A percentile compares a stretch with the other conserved stretches of the same genome.
These are phyloP conservation scores for Musa beccarii DNA, from an alignment of 176 grass and related monocot genomes.

Conservation along the genomic window DNA sequence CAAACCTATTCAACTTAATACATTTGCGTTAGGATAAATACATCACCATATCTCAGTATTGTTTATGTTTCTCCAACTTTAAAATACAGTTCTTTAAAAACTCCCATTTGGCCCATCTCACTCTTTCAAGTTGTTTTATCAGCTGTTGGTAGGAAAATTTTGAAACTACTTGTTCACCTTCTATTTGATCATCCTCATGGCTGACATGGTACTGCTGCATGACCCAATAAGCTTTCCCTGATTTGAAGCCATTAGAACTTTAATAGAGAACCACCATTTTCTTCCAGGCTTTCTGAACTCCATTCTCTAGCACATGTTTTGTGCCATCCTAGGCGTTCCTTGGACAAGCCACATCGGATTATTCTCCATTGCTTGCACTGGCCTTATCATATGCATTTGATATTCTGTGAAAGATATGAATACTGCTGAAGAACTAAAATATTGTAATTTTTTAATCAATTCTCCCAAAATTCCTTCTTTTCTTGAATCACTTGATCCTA, in stretches of 20 bases:
- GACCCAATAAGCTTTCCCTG: slow-evolving; percentile 57
- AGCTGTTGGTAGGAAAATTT: slow-evolving; percentile 53
- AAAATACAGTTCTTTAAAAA: no score
- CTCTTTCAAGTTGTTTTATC: slow-evolving; percentile 30
- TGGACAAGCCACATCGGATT: slow-evolving; percentile 17
- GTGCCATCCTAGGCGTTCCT: slow-evolving; percentile 60
- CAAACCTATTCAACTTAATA: background rate
- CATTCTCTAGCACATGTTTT: slow-evolving; percentile 51
- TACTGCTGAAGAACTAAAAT: slow-evolving; percentile 5
- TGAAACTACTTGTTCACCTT: slow-evolving; percentile 51
- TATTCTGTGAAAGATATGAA: slow-evolving; percentile 56
- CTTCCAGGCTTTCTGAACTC: slow-evolving; percentile 65
- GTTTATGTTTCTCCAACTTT: background rate
- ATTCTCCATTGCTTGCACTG: slow-evolving; percentile 57
- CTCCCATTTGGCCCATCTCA: slow-evolving; percentile 15
- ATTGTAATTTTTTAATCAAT: background rate
- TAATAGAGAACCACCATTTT: slow-evolving; percentile 83
- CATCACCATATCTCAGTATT: background rate
- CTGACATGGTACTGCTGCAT: slow-evolving; percentile 85
- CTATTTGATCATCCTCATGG: slow-evolving; percentile 46
- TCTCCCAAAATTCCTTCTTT: background rate
- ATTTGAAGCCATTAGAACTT: slow-evolving; percentile 30
- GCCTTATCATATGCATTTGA: slow-evolving; percentile 33
- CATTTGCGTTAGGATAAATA: background rate
- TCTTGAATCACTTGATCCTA: background rate